Base-by-base conservation (phyloP, 352 stramenopile genomes). In the Phytopythium boreale region DNA sequence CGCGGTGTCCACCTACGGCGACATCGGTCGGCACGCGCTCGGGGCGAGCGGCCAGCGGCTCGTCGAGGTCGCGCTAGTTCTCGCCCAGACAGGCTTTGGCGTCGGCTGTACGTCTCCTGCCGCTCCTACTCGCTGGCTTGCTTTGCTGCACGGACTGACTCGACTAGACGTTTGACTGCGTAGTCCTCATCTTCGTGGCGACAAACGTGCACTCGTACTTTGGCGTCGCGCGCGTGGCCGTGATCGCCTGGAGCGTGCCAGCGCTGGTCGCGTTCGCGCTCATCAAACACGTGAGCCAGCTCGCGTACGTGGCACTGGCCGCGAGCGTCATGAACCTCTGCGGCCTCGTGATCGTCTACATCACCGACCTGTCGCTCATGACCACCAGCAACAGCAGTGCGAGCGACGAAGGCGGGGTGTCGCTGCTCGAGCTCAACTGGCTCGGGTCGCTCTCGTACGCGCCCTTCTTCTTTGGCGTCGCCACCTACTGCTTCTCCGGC, bases 161-260 rank as follows among this genome's bases (percentile, higher is more conserved):
- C n/a, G n/a, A n/a, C n/a, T n/a, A n/a, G n/a, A n/a, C n/a, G n/a
- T n/a, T n/a, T 24, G 37, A 24, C 59, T 9, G 12, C 57, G 0
- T 44, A 90, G 81, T 97, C 65, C 75, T 98, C 49, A 97, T 97
- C 71, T 97, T 97, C 62, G 96, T 98, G 46, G 76, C 87, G 10
- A 81, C 86, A 3, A 98, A 98, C 66, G 72, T 90, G 4, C 72
- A 94, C 46, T 87, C 79, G 22, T 91, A 96, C 63, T 69, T 86
- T 47, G 68, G 76, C 4, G 65, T 93, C 31, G 75, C 76, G 2
- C 85, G 85, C 17, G 62, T 69, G 15, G 57, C 83, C 41, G 72
- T 90, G 31, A 76, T 93, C 14, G 72, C 70, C 0, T 67, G 85
- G 29, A 87, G 79, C 31, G 69, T 91, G 10, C 76, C 83, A 1